Evolutionary conservation across 352 stramenopile genomes (phyloP), one percentile per base, ranked within the genome.

Genomic region (Discostella stelligera): DNA sequence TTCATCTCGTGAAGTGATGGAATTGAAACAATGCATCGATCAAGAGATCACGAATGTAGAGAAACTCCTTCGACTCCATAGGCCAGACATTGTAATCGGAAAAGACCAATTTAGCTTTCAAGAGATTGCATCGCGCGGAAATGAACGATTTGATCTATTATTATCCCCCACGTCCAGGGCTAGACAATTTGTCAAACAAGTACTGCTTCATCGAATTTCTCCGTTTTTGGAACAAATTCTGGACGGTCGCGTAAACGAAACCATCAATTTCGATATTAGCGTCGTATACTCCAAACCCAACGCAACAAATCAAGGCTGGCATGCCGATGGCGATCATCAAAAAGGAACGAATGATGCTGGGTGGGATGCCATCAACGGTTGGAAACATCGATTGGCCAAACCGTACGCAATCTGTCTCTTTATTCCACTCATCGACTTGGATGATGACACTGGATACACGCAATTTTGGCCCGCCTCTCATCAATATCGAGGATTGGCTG

Each of bases 401-500:
- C 30, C 82, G 0, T 87, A 88, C 71, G 85, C 85, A 11, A 20
- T 90, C 3, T 90, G 85, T 63, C 14, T 88, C 10, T 90, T 90
- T 72, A 66, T 90, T 11, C 85, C 85, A 20, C 64, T 90, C 0
- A 82, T 89, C 70, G 79, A 88, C 48, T 66, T 90, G 46, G 72
- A 85, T 75, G 41, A 77, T 20, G 44, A 63, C 7, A 77, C 74
- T 20, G 85, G 85, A 11, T 90, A 77, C 50, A 90, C 85, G 25
- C 75, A 87, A 75, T 90, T 89, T 71, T 90, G 79, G 79, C 74
- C 77, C 6, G 71, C 56, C 21, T 84, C 74, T 8, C 85, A 90
- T 70, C 37, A 65, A 61, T 66, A 80, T 55, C 56, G 56, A 21
- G 66, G 75, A 44, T 58, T 90, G 8, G 46, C 73, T 10, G 82